Evolutionary conservation across 345 rosid genomes (phyloP).

Genomic region (Geranium rotundifolium): DNA sequence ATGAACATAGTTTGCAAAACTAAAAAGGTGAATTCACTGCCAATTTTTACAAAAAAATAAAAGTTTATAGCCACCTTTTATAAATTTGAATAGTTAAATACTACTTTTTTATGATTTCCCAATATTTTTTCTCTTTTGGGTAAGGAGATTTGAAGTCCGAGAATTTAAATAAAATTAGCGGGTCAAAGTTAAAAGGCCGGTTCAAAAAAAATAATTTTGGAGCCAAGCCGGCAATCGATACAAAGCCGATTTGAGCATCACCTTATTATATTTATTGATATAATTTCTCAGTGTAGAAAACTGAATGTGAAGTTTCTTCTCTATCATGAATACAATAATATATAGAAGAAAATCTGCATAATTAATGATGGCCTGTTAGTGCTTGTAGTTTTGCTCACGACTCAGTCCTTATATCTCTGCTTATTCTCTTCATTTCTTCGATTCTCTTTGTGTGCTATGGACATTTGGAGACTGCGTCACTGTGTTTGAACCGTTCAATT

Average conservation of each 20-base stretch:
- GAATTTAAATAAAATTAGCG: background rate
- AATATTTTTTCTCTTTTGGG: no score
- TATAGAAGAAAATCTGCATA: background rate
- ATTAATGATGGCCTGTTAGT: slow-evolving; percentile 16
- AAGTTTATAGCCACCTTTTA: no score
- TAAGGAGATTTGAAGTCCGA: no score
- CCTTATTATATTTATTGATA: background rate
- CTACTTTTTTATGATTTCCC: no score
- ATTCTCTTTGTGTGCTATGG: background rate
- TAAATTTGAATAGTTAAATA: no score
- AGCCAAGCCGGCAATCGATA: background rate
- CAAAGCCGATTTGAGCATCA: background rate
- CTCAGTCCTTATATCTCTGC: background rate
- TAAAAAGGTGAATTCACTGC: no score
- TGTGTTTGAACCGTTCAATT: background rate
- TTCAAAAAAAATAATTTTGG: no score
- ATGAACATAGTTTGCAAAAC: no score
- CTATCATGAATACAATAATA: background rate
- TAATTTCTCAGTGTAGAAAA: no score
- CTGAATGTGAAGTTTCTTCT: background rate
- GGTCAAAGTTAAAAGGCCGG: background rate
- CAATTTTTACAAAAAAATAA: no score
- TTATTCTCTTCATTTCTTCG: background rate
- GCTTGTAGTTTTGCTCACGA: slow-evolving; percentile 32
- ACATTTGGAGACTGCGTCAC: background rate